Evolutionary conservation across 495 filamentous ascomycete genomes (phyloP).

Genomic region (Aspergillus sclerotiicarbonarius): DNA sequence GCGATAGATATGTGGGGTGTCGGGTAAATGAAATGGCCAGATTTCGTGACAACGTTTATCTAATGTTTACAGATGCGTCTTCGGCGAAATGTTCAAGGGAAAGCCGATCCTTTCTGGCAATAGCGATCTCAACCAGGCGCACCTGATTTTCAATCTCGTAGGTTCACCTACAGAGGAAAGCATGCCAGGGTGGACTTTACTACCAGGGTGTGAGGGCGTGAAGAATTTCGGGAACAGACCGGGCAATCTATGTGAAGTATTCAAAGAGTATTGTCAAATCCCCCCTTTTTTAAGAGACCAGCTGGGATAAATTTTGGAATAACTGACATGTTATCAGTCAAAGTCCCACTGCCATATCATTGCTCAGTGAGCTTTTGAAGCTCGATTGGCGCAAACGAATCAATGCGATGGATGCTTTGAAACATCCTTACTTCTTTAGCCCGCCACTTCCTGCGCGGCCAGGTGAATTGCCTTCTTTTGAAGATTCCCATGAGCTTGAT

Average conservation of each 20-base stretch:
- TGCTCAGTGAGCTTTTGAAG: slow-evolving; percentile 78
- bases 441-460: slow-evolving; percentile 76
- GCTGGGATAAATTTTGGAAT: background rate
- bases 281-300: background rate
- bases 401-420: slow-evolving; percentile 90
- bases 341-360: slow-evolving; percentile 65
- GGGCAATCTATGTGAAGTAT: slow-evolving; percentile 66
- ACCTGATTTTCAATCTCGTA: slow-evolving; percentile 90
- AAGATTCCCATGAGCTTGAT: slow-evolving; percentile 95
- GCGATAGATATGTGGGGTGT: slow-evolving; percentile 99
- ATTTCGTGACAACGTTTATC: slow-evolving; percentile 7
- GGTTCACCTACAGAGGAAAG: slow-evolving; percentile 85
- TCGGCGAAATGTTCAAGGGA: slow-evolving; percentile 95
- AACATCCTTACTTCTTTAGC: slow-evolving; percentile 86
- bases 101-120: slow-evolving; percentile 90
- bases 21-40: slow-evolving; percentile 55
- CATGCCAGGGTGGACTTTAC: slow-evolving; percentile 85
- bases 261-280: slow-evolving; percentile 57
- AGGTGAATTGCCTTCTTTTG: slow-evolving; percentile 79
- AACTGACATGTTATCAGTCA: slow-evolving; percentile 26
- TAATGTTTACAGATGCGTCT: slow-evolving; percentile 69
- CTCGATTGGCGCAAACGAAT: slow-evolving; percentile 86
- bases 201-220: slow-evolving; percentile 79
- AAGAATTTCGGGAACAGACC: slow-evolving; percentile 60
- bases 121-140: slow-evolving; percentile 84